These are phyloP conservation scores for Pythium aquatile DNA, from an alignment of 352 stramenopile species.

Conservation along the genomic window DNA sequence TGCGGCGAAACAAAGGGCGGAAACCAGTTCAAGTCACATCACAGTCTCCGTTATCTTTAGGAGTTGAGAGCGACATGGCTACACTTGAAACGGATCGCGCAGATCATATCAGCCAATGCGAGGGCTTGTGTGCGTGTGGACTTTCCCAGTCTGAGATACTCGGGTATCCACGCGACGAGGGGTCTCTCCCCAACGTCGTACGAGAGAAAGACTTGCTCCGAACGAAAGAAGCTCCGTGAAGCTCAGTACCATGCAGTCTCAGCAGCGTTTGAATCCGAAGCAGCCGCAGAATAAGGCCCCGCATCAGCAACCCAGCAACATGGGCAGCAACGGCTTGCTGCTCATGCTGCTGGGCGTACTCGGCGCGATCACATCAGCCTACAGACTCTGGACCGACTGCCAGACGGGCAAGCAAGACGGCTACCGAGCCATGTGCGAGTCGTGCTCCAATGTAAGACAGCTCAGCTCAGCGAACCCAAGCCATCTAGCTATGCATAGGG, in stretches of 20 bases:
- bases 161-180: not conserved
- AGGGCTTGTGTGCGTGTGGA: not conserved
- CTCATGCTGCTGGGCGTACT: conserved; percentile 26
- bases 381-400: conserved; percentile 49
- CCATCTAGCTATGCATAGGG: too few relatives aligned
- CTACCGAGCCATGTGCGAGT: conserved; percentile 62
- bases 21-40: not conserved
- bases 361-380: conserved; percentile 26
- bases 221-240: not conserved
- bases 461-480: not conserved
- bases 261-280: not conserved
- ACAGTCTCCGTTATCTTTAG: conserved; percentile 21
- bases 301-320: not conserved
- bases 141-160: conserved; percentile 16
- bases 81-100: conserved; percentile 19
- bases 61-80: conserved; percentile 5
- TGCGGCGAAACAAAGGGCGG: not conserved
- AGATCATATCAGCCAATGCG: conserved; percentile 16
- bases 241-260: not conserved
- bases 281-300: not conserved
- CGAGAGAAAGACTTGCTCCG: not conserved
- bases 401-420: conserved; percentile 36
- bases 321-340: not conserved
- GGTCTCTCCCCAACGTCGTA: not conserved
- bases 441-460: conserved; percentile 44